Conservation (phyloP, 2,329 filamentous ascomycete species). For the Alternaria rosae region DNA sequence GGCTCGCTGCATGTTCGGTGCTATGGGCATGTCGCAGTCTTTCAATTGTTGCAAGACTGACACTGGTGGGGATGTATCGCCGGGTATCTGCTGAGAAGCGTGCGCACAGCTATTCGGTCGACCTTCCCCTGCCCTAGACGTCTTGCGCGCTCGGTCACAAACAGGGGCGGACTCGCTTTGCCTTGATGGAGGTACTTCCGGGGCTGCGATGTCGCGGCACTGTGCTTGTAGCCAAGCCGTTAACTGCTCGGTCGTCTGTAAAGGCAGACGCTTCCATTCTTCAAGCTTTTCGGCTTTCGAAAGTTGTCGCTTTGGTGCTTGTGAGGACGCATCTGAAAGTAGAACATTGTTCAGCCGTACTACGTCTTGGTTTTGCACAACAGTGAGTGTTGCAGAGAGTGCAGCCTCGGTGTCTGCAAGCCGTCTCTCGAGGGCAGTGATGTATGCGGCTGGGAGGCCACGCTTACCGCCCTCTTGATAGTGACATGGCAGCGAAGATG, state of each 20-base stretch:
- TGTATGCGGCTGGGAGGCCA: conserved; percentile 37
- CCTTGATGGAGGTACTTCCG: neutral
- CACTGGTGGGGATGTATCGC: neutral
- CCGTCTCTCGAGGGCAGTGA: conserved; percentile 31
- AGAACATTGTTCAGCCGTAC: neutral
- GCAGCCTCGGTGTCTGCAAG: conserved; percentile 36
- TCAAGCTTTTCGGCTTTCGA: conserved; percentile 34
- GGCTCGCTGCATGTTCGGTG: neutral
- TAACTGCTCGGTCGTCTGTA: conserved; percentile 30
- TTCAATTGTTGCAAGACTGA: neutral
- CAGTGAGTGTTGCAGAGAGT: conserved; percentile 23
- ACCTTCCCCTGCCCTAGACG: neutral
- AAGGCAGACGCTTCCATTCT: conserved; percentile 33
- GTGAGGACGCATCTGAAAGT: neutral
- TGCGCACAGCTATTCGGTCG: neutral
- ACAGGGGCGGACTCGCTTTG: neutral
- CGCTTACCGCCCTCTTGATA: conserved; percentile 38
- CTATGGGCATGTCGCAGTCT: neutral
- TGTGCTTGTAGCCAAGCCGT: conserved; percentile 28
- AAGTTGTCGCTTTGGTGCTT: conserved; percentile 4
- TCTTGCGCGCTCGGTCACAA: neutral
- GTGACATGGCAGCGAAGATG: conserved; percentile 21
- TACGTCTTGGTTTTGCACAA: conserved; percentile 12
- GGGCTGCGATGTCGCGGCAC: conserved; percentile 8
- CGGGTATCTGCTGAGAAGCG: neutral